Evolutionary conservation across 768 basidiomycete species (phyloP), one percentile per base, ranked within the genome.

Genomic region (Cytidiella melzeri): DNA sequence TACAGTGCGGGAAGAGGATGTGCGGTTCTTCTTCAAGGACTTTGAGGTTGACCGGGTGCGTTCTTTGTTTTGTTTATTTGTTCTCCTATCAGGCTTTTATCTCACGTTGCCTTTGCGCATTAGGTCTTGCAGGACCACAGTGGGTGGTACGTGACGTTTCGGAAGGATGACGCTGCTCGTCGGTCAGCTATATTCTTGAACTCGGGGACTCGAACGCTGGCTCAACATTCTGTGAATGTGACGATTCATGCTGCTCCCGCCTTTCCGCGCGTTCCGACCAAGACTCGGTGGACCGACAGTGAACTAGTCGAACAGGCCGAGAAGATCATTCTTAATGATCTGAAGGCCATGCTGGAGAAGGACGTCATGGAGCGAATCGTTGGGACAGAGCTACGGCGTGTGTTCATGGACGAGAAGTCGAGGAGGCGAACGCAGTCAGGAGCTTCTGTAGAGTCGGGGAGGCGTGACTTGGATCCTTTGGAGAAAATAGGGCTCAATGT

Each of bases 121-220:
- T 49, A 90, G 87, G 74, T 93, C 23, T 69, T 92, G 1, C 77
- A 79, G 53, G 87, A 87, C 62, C 75, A 77, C 44, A 66, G 69
- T 1, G 86, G 83, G 9, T 85, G 89, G 74, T 94, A 92, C 61
- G 76, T 93, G 54, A 87, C 91, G 3, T 97, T 96, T 63, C 60
- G 69, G 18, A 77, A 79, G 3, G 61, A 71, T 2, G 78, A 78
- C 47, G 63, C 76, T 0, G 92, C 92, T 0, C 72, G 80, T 5
- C 73, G 84, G 3, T 87, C 90, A 0, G 74, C 75, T 7, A 76
- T 79, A 55, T 81, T 89, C 3, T 75, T 93, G 28, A 70, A 67
- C 52, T 66, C 68, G 5, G 69, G 66, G 4, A 68, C 69, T 11
- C 77, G 76, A 36, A 78, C 71, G 50, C 74, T 88, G 2, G 77